phyloP scores from a whole-genome alignment of 2,329 filamentous ascomycete genomes.

The Exophiala mesophila region DNA sequence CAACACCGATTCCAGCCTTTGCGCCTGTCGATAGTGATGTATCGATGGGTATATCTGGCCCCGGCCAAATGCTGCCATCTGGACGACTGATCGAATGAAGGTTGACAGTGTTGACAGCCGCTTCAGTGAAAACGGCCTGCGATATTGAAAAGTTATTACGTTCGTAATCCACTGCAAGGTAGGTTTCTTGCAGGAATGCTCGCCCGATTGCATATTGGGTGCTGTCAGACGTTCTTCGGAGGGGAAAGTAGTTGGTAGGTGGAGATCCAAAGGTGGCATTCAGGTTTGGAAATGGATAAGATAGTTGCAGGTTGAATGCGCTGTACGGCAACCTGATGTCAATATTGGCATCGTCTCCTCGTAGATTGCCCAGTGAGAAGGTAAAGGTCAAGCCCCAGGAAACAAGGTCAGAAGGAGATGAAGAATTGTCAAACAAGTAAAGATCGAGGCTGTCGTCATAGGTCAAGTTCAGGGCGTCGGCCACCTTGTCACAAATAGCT shows the following conservation, averaged over 20 bases:
- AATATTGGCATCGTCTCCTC: slow-evolving; percentile 26
- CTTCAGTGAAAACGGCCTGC: slow-evolving; percentile 30
- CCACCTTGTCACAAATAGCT: slow-evolving; percentile 34
- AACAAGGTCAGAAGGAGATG: slow-evolving; percentile 27
- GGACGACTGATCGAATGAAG: slow-evolving; percentile 27
- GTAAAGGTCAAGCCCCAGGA: slow-evolving; percentile 32
- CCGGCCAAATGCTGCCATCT: slow-evolving; percentile 20
- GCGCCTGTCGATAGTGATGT: slow-evolving; percentile 28
- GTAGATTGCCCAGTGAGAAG: slow-evolving; percentile 33
- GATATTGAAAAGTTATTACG: slow-evolving; percentile 34
- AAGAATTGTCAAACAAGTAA: slow-evolving; percentile 30
- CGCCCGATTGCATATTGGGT: slow-evolving; percentile 37
- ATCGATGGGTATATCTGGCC: slow-evolving; percentile 3
- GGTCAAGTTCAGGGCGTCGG: slow-evolving; percentile 32
- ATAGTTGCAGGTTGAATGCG: slow-evolving; percentile 36
- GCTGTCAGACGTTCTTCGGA: slow-evolving; percentile 33
- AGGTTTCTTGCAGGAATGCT: slow-evolving; percentile 39
- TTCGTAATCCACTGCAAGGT: slow-evolving; percentile 36
- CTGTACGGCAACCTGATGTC: slow-evolving; percentile 37
- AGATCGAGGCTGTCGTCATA: slow-evolving; percentile 34
- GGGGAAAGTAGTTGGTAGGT: slow-evolving; percentile 35
- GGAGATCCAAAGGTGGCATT: slow-evolving; percentile 25
- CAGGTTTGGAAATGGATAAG: slow-evolving; percentile 33
- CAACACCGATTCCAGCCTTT: slow-evolving; percentile 29
- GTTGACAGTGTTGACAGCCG: slow-evolving; percentile 52